Evolutionary conservation across 768 basidiomycete species (phyloP), one percentile per base, ranked within the genome.

Genomic region (Neoboletus magnificus): DNA sequence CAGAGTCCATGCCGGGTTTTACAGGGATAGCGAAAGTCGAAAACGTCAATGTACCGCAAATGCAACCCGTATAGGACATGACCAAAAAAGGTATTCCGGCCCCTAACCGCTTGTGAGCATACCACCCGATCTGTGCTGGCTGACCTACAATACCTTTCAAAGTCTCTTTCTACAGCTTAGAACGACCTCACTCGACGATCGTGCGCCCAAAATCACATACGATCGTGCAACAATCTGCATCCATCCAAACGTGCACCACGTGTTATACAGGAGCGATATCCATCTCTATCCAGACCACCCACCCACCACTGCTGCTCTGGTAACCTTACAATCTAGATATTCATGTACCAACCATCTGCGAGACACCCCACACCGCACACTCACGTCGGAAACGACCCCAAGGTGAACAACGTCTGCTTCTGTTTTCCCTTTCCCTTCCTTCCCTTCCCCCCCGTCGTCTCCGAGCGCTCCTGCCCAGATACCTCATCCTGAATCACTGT

Each of bases 391-490:
- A 80, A 80, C 16, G 79, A 74, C 10, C 82, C 82, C 39, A 84
- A 55, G 22, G 77, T 91, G 63, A 93, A 93, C 60, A 94, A 70
- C 10, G 84, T 92, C 77, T 93, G 89, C 73, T 93, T 93, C 68
- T 84, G 83, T 71, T 92, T 91, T 1, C 84, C 84, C 66, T 92
- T 93, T 0, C 82, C 81, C 71, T 90, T 92, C 78, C 84, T 89
- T 33, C 82, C 82, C 62, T 82, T 86, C 0, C 59, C 66, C 61
- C 63, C 60, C 13, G 50, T 57, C 7, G 35, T 35, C 54, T 52
- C 59, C 50, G 5, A 39, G n/a, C 25, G 53, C 12, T 50, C 60
- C 50, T 49, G 50, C 36, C 8, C 48, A 5, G 11, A 2, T 37
- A 49, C 48, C 12, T 25, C 25, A 15, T 12, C 48, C 7, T 49